Percentiles rank a stretch among this genome's conserved stretches.
These are phyloP conservation scores for Globisporangium megalacanthum DNA, from an alignment of 352 stramenopile genomes.

Conservation along the genomic window DNA sequence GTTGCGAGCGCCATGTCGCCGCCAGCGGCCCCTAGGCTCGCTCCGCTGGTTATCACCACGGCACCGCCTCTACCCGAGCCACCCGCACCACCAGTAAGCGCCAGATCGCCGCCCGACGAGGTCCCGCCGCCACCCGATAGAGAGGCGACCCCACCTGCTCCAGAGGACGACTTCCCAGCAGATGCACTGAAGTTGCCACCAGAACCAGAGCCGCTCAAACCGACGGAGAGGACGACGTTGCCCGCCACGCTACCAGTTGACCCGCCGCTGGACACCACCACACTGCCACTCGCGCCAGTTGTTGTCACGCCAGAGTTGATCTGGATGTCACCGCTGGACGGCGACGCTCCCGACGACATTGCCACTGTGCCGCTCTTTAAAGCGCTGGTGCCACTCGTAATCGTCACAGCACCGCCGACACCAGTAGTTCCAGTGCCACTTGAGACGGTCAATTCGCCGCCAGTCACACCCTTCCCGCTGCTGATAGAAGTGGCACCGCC, in stretches of 20 bases:
- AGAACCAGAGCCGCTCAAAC: constrained; percentile 11
- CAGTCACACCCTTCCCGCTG: constrained; percentile 24
- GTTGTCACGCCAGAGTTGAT: constrained; percentile 27
- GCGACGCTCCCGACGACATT: constrained; percentile 14
- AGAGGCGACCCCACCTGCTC: constrained; percentile 22
- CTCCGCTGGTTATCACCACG: constrained; percentile 31
- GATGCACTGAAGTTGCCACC: constrained; percentile 7
- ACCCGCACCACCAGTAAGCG: constrained; percentile 23
- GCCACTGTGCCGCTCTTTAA: constrained; percentile 17
- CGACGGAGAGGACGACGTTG: constrained; percentile 28
- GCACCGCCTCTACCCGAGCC: constrained; percentile 22
- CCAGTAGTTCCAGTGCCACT: constrained; percentile 32
- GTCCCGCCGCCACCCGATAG: constrained; percentile 26
- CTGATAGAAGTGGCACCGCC: constrained; percentile 14
- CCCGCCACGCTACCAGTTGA: constrained; percentile 28
- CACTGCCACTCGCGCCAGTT: constrained; percentile 24
- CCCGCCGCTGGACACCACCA: constrained; percentile 34
- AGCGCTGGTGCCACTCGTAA: constrained; percentile 36
- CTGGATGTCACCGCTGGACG: constrained; percentile 16
- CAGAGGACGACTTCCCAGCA: constrained; percentile 11
- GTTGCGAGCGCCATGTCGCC: constrained; percentile 22
- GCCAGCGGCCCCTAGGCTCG: constrained; percentile 20
- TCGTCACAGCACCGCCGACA: constrained; percentile 30
- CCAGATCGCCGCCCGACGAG: constrained; percentile 23
- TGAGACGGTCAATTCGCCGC: constrained; percentile 27